Conservation (phyloP, 2,329 filamentous ascomycete species). For the Colletotrichum acutatum region DNA sequence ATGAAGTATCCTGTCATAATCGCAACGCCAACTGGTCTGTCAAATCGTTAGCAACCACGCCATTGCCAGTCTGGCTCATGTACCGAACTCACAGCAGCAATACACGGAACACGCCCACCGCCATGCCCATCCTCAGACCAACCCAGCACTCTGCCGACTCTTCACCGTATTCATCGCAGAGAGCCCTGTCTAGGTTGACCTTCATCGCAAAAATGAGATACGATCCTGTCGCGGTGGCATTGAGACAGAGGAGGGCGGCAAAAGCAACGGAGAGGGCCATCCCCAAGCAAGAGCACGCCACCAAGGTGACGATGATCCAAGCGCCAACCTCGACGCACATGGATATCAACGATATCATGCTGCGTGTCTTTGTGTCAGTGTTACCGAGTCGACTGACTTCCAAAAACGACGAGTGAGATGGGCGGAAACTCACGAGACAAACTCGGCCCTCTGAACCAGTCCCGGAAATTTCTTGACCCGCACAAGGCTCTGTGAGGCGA, state of each 20-base stretch:
- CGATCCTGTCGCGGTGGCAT: neutral
- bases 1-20: neutral
- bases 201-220: neutral
- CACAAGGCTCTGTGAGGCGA: neutral
- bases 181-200: neutral
- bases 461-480: neutral
- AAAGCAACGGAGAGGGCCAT: neutral
- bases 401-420: neutral
- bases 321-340: neutral
- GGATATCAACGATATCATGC: neutral
- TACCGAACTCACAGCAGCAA: slow-evolving; percentile 2
- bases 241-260: neutral
- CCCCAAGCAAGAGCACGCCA: neutral
- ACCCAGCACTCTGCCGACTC: neutral
- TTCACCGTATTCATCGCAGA: neutral
- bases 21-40: neutral
- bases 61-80: neutral
- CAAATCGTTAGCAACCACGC: neutral
- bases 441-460: too few relatives aligned
- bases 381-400: neutral
- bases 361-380: neutral
- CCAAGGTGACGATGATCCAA: neutral
- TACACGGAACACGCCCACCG: neutral
- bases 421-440: neutral
- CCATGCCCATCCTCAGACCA: neutral